A percentile compares a stretch with the other conserved stretches of the same genome.
phyloP scores from a whole-genome alignment of 2,329 filamentous ascomycete species.

The Talaromyces amestolkiae region DNA sequence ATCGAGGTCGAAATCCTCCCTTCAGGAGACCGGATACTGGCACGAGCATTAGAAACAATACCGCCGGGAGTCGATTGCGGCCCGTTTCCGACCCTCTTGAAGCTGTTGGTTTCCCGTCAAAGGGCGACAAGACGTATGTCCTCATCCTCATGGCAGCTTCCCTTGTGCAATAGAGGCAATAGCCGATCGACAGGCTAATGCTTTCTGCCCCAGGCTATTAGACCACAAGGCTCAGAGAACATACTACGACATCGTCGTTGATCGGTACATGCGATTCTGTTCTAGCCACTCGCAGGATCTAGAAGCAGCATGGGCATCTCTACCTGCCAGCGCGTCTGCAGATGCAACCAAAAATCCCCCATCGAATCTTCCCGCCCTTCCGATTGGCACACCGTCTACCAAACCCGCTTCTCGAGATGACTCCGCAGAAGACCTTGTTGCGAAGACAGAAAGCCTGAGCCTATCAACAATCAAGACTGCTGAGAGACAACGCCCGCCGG shows the following conservation, averaged over 20 bases:
- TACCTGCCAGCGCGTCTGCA: constrained; percentile 45
- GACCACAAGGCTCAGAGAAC: constrained; percentile 75
- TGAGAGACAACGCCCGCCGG: constrained; percentile 38
- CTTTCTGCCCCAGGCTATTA: constrained; percentile 55
- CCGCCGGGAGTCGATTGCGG: constrained; percentile 57
- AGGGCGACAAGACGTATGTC: constrained; percentile 77
- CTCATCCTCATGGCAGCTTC: neutral
- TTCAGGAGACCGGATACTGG: constrained; percentile 12
- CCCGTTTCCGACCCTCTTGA: constrained; percentile 65
- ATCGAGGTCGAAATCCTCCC: constrained; percentile 8
- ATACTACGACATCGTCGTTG: constrained; percentile 83
- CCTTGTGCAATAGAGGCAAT: neutral
- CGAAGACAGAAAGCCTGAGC: constrained; percentile 13
- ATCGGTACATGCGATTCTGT: constrained; percentile 87
- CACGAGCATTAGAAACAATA: neutral
- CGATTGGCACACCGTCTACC: constrained; percentile 23
- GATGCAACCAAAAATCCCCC: constrained; percentile 43
- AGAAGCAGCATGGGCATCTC: constrained; percentile 68
- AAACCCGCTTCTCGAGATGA: neutral
- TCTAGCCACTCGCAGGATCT: constrained; percentile 71
- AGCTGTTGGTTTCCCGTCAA: constrained; percentile 79
- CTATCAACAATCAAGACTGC: constrained; percentile 13
- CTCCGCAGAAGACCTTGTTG: constrained; percentile 9
- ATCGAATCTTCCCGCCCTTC: constrained; percentile 10
- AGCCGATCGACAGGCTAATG: constrained; percentile 14